Base-by-base conservation (phyloP, 164 flowering plant genomes). In the Echeveria elegans region DNA sequence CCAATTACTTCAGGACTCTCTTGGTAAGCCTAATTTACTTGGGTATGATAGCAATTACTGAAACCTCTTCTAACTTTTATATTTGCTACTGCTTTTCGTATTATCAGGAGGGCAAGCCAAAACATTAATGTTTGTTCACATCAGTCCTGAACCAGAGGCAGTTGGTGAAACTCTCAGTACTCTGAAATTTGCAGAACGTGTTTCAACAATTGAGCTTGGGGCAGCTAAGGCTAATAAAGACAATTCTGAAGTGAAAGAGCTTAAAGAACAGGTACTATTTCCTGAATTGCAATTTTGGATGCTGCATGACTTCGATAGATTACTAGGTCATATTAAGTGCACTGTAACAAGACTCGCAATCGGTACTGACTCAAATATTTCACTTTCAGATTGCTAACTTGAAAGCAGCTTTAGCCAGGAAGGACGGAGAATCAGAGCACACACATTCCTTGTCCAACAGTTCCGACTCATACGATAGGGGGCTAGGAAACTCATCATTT, bases 1-100 rank as follows among this genome's bases (percentile, higher is more conserved):
- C 0, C 93, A 89, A 59, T 72, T 87, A 71, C 89, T 89, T 29
- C 92, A 89, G 77, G 96, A 89, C 76, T 82, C 96, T 26, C 87
- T 89, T 48, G 92, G 96, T 89, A 82, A 72, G 58, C 38, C 32
- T 28, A 56, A 0, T 28, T 28, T 28, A 32, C 16, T 56, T 5
- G 19, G 4, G 1, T 26, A 23, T 21, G 5, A 56, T 28, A n/a
- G 21, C 5, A 50, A 21, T 50, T 48, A 7, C 69, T 14, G 10
- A 34, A 34, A 24, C 60, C 58, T 53, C 30, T 58, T 66, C 12
- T 38, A 24, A 32, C 28, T 40, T 15, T 37, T 53, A 30, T 18
- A 48, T 53, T 19, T 56, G 50, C 31, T 26, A 2, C 4, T 19
- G 32, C 23, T 41, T 43, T n/a, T 5, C 15, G n/a, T 70, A 21